These are phyloP conservation scores for Boletus subluridellus DNA, from an alignment of 1,284 basidiomycete genomes.

Conservation along the genomic window DNA sequence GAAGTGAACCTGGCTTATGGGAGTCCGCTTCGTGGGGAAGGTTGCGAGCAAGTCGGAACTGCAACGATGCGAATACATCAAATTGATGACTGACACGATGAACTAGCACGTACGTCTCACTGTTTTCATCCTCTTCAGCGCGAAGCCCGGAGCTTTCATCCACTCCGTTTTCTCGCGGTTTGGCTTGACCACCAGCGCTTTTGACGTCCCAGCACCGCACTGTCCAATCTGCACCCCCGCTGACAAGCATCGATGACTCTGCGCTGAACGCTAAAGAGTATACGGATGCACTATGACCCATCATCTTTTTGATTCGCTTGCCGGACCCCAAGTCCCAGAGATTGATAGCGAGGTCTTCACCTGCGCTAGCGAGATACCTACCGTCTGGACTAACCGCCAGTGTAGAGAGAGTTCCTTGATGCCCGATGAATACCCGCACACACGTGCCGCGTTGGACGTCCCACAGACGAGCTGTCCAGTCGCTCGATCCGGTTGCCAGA, in stretches of 20 bases:
- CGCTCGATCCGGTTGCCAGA: conserved; percentile 94
- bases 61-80: conserved; percentile 11
- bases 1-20: conserved; percentile 88
- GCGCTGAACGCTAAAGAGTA: conserved; percentile 90
- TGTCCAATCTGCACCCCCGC: conserved; percentile 89
- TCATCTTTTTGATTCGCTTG: conserved; percentile 94
- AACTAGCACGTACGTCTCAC: conserved; percentile 55
- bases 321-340: conserved; percentile 96
- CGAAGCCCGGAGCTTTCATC: conserved; percentile 34
- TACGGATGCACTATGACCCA: conserved; percentile 85
- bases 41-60: conserved; percentile 88
- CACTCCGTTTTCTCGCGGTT: conserved; percentile 54
- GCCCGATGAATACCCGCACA: conserved; percentile 93
- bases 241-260: conserved; percentile 87
- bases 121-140: conserved; percentile 47
- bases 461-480: conserved; percentile 95
- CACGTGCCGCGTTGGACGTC: conserved; percentile 96
- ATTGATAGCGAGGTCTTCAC: conserved; percentile 90
- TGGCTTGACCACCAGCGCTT: conserved; percentile 63
- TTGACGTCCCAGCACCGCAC: conserved; percentile 97
- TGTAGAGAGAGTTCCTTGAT: conserved; percentile 86
- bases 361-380: conserved; percentile 87
- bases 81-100: background rate
- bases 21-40: conserved; percentile 94
- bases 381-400: conserved; percentile 93